Conservation (phyloP, 2,329 filamentous ascomycete species). For the Cytospora piceae region DNA sequence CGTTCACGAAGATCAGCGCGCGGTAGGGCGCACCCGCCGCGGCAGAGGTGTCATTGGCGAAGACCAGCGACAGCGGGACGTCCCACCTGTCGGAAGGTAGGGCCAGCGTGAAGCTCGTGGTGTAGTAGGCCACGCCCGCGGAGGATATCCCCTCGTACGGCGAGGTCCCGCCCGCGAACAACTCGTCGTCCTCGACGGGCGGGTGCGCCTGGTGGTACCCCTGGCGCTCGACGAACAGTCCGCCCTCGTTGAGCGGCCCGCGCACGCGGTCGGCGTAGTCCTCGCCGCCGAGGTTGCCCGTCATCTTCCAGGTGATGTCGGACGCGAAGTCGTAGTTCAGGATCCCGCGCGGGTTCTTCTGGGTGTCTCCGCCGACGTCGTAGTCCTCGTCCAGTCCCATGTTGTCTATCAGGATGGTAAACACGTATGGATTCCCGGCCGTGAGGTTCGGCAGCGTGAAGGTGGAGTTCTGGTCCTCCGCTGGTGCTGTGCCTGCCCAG, state of each 20-base stretch:
- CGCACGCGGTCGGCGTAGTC: constrained; percentile 58
- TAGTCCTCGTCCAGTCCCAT: constrained; percentile 70
- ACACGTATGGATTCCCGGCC: constrained; percentile 55
- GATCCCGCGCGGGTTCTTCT: constrained; percentile 63
- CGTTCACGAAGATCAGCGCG: constrained; percentile 69
- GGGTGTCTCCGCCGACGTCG: constrained; percentile 56
- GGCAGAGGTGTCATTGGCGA: constrained; percentile 46
- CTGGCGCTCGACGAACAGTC: constrained; percentile 58
- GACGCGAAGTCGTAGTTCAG: constrained; percentile 57
- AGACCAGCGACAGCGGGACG: constrained; percentile 58
- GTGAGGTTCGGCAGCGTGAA: constrained; percentile 58
- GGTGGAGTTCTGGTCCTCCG: constrained; percentile 53
- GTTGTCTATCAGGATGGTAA: constrained; percentile 71
- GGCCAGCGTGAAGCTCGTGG: constrained; percentile 56
- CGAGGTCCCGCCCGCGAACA: constrained; percentile 45
- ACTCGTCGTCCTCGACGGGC: constrained; percentile 40
- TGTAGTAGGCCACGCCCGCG: constrained; percentile 60
- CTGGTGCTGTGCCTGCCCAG: constrained; percentile 56
- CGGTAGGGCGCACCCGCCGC: constrained; percentile 46
- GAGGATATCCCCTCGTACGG: constrained; percentile 43
- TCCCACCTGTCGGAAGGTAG: constrained; percentile 56
- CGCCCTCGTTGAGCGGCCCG: constrained; percentile 65
- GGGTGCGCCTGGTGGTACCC: constrained; percentile 59
- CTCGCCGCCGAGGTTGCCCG: constrained; percentile 65
- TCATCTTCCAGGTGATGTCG: constrained; percentile 62